Conservation (phyloP, 139 green algal genomes). For the Micractinium sp. region DNA sequence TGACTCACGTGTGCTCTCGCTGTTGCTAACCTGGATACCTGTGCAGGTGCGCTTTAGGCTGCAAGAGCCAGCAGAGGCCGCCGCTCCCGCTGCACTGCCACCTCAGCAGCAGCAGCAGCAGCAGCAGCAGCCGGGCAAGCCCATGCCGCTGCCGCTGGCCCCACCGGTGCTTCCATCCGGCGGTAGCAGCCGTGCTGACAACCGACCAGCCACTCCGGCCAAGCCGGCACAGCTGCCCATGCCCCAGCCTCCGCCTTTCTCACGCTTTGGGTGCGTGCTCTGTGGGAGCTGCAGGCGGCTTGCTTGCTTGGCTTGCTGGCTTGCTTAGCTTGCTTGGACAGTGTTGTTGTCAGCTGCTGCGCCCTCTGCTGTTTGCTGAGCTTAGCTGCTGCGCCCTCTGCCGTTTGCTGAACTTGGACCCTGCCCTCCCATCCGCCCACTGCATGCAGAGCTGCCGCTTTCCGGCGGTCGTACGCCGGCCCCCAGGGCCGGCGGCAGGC, state of each 20-base stretch:
- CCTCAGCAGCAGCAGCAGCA: neutral
- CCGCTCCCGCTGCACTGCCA: neutral
- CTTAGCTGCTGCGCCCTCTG: neutral
- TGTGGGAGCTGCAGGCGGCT: neutral
- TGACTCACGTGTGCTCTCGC: neutral
- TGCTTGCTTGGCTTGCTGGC: neutral
- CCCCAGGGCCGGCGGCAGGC: slow-evolving; percentile 4
- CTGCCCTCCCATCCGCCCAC: neutral
- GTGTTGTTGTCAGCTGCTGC: neutral
- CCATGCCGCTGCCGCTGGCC: neutral
- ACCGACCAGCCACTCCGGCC: slow-evolving; percentile 5
- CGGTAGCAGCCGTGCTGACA: too few species aligned
- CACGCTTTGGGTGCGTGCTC: neutral
- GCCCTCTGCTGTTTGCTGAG: neutral
- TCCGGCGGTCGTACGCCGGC: neutral
- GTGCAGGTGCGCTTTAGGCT: neutral
- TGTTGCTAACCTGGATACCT: neutral
- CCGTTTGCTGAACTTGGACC: too few species aligned
- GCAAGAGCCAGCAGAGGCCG: neutral
- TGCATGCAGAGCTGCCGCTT: neutral
- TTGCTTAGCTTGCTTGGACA: too few species aligned
- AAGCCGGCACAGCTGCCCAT: slow-evolving; percentile 5
- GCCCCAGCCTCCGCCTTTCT: neutral
- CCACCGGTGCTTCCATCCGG: neutral
- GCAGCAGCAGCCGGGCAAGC: neutral